phyloP scores from a whole-genome alignment of 2,329 filamentous ascomycete genomes.

The Epichloe uncinata region DNA sequence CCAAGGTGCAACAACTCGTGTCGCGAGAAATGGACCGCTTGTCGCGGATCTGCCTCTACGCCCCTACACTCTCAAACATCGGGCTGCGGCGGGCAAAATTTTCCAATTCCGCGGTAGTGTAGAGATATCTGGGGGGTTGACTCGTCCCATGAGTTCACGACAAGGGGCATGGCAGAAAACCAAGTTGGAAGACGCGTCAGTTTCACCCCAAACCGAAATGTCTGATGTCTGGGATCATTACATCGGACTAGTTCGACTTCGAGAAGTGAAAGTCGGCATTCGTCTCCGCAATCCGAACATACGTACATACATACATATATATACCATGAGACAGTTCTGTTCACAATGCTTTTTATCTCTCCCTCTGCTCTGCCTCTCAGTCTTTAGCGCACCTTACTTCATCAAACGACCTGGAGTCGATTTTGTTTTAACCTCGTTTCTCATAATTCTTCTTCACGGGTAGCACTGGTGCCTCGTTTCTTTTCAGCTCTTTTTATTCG shows the following conservation, averaged over 20 bases:
- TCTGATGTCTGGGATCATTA: not conserved
- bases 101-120: not conserved
- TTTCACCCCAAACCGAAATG: not conserved
- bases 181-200: not conserved
- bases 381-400: not conserved
- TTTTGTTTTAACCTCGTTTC: not conserved
- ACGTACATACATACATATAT: not conserved
- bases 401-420: slow-evolving; percentile 3
- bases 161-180: not conserved
- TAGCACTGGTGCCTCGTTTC: not conserved
- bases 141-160: not conserved
- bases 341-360: no score
- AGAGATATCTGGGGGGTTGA: not conserved
- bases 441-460: not conserved
- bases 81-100: not conserved
- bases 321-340: no score
- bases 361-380: not conserved
- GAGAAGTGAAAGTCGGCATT: not conserved
- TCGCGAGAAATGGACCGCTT: not conserved
- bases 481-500: not conserved
- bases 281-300: not conserved
- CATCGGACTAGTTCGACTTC: not conserved
- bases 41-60: not conserved
- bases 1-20: not conserved
- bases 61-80: not conserved